Conservation (phyloP, 306 rosid species). For the Casuarina equisetifolia region DNA sequence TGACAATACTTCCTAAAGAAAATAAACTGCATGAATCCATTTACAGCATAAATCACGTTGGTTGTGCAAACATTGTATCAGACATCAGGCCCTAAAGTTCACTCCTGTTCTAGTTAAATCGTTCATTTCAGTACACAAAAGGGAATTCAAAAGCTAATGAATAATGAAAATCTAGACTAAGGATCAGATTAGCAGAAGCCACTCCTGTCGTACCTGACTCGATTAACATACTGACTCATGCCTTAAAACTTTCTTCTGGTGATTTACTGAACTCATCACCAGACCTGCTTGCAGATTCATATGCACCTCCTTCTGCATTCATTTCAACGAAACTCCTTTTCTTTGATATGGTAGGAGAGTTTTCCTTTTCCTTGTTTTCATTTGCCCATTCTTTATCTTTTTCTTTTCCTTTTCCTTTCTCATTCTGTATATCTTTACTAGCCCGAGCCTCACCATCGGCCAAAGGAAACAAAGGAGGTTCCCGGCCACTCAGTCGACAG, state of each 20-base stretch:
- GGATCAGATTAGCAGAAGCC: background rate
- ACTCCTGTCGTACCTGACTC: background rate
- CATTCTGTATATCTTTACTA: slow-evolving; percentile 45
- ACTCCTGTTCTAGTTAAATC: background rate
- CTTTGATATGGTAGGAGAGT: slow-evolving; percentile 46
- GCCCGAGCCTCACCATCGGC: slow-evolving; percentile 45
- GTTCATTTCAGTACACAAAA: background rate
- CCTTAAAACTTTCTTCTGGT: slow-evolving; percentile 23
- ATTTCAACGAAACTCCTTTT: slow-evolving; percentile 67
- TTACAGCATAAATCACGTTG: background rate
- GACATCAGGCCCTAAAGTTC: background rate
- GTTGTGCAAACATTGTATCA: background rate
- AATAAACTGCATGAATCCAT: background rate
- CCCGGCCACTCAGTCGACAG: slow-evolving; percentile 83
- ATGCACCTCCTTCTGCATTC: slow-evolving; percentile 52
- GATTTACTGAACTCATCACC: slow-evolving; percentile 36
- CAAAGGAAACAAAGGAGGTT: slow-evolving; percentile 78
- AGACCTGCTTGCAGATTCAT: slow-evolving; percentile 33
- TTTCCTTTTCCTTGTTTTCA: slow-evolving; percentile 34
- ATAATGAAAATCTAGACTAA: background rate
- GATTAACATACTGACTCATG: slow-evolving; percentile 2
- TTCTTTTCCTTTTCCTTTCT: slow-evolving; percentile 59
- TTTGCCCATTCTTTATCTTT: slow-evolving; percentile 61
- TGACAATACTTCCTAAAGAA: background rate
- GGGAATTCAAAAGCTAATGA: background rate